Conservation (phyloP, 768 basidiomycete genomes). For the Pisolithus sp. region DNA sequence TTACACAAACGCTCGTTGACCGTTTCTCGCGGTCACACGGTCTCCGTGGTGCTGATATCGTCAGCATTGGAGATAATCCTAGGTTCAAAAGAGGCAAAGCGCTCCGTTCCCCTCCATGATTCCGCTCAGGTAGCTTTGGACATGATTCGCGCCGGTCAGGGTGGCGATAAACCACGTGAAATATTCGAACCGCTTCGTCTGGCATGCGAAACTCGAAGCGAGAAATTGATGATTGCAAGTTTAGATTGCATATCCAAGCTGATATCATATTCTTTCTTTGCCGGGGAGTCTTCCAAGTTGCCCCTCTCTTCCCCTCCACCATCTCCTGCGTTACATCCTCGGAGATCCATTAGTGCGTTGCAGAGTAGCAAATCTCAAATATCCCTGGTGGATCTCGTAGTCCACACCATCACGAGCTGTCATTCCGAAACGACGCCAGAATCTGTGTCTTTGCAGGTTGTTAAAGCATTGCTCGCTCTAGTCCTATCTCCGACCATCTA, state of each 20-base stretch:
- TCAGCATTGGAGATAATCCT: constrained; percentile 84
- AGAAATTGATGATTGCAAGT: constrained; percentile 93
- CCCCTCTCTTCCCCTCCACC: constrained; percentile 67
- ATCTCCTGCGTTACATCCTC: constrained; percentile 51
- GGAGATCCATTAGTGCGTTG: constrained; percentile 37
- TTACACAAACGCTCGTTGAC: constrained; percentile 55
- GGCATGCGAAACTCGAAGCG: constrained; percentile 91
- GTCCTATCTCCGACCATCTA: constrained; percentile 81
- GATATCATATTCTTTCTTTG: constrained; percentile 95
- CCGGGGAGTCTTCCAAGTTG: constrained; percentile 48
- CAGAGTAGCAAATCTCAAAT: constrained; percentile 51
- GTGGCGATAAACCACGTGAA: constrained; percentile 71
- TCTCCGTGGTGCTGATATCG: constrained; percentile 74
- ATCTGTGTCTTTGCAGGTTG: constrained; percentile 90
- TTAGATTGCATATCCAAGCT: constrained; percentile 97
- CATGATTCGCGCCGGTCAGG: constrained; percentile 69
- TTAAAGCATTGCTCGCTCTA: constrained; percentile 87
- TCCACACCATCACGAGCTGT: constrained; percentile 89
- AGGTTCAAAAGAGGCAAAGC: constrained; percentile 82
- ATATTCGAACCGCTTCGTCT: constrained; percentile 94
- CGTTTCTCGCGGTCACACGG: constrained; percentile 61
- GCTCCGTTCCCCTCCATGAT: constrained; percentile 74
- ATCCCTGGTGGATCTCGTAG: constrained; percentile 87
- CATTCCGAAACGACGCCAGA: constrained; percentile 86
- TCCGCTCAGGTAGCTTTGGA: constrained; percentile 78